Conservation (phyloP, 805 yeast genomes). For the Torulaspora indica region DNA sequence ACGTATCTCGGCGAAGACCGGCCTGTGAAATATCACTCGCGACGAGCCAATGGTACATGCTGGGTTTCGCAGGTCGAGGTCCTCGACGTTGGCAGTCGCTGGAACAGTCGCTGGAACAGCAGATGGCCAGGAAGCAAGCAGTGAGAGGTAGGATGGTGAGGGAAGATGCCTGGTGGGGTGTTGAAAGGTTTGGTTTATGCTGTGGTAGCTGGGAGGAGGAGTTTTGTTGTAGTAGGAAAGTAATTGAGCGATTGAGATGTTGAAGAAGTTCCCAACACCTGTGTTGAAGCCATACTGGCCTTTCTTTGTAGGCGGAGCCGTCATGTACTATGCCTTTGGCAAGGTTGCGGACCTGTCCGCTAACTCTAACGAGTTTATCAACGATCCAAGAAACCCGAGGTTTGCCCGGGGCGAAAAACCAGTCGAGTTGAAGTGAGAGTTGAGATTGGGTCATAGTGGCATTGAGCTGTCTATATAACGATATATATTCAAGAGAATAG, state of each 20-base stretch:
- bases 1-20: not conserved
- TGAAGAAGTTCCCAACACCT: constrained; percentile 44
- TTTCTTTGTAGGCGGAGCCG: constrained; percentile 75
- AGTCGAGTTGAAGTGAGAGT: constrained; percentile 34
- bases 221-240: not conserved
- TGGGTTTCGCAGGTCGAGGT: not conserved
- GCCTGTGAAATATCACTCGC: not conserved
- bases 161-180: too few species aligned
- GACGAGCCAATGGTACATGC: not conserved
- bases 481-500: constrained; percentile 14
- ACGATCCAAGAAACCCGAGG: constrained; percentile 96
- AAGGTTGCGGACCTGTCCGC: constrained; percentile 65
- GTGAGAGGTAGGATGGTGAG: too few species aligned
- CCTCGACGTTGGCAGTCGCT: not conserved
- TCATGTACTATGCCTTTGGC: constrained; percentile 65
- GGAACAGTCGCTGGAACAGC: not conserved
- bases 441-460: not conserved
- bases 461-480: constrained; percentile 1
- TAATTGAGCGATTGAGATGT: constrained; percentile 14
- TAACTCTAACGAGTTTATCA: constrained; percentile 74
- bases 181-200: too few species aligned
- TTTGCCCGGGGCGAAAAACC: constrained; percentile 56
- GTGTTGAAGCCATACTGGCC: constrained; percentile 76
- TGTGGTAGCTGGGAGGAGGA: too few species aligned
- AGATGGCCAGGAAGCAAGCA: not conserved